Percentiles rank a stretch among this genome's conserved stretches.
Conservation (phyloP, 202 grass and related monocot genomes). For the Zoysia matrella region DNA sequence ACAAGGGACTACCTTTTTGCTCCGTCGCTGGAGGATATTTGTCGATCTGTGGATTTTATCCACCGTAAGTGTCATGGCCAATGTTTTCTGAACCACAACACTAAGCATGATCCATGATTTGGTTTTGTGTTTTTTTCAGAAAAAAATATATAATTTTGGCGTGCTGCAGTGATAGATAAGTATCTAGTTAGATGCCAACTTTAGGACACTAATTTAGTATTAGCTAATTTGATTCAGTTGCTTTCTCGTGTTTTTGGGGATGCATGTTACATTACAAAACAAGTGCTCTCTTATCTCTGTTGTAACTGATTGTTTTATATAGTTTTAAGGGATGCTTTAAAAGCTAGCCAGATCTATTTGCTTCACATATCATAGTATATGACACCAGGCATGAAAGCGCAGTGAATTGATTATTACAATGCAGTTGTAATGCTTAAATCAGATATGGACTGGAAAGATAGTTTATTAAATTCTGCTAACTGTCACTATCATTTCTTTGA, state of each 20-base stretch:
- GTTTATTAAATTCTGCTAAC: conserved; percentile 9
- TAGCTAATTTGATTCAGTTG: background rate
- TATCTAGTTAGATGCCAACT: conserved; percentile 10
- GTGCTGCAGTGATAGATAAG: background rate
- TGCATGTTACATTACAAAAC: conserved; percentile 1
- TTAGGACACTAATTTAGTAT: background rate
- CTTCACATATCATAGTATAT: background rate
- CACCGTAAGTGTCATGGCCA: conserved; percentile 62
- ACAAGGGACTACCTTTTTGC: conserved; percentile 88
- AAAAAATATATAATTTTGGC: background rate
- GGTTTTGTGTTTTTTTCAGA: background rate
- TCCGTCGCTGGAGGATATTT: conserved; percentile 68
- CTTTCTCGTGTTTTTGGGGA: background rate
- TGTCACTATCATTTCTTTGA: background rate
- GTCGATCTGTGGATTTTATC: conserved; percentile 76
- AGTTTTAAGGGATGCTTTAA: background rate
- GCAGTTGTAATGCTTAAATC: conserved; percentile 3
- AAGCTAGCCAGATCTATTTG: background rate
- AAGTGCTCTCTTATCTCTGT: background rate
- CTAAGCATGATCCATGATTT: no score
- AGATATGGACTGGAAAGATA: conserved; percentile 16
- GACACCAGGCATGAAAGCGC: background rate
- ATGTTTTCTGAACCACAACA: background rate
- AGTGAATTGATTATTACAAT: background rate
- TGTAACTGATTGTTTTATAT: background rate